Conservation (phyloP, 495 filamentous ascomycete genomes). For the Trichoderma virens region DNA sequence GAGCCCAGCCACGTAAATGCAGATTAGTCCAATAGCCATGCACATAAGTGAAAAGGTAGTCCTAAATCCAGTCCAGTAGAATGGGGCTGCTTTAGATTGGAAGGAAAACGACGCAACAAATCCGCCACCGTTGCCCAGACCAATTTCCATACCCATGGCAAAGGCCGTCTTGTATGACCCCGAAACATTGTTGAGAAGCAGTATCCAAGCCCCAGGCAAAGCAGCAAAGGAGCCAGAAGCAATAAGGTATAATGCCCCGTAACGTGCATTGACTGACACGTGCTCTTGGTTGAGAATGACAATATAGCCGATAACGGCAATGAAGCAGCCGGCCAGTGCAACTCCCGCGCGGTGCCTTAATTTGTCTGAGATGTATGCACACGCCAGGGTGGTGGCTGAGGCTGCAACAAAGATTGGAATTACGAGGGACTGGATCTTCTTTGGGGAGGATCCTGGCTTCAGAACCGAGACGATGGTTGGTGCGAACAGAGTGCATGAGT, state of each 20-base stretch:
- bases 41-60: background rate
- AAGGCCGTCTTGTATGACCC: conserved; percentile 13
- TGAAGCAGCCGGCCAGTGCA: conserved; percentile 23
- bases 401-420: conserved; percentile 31
- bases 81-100: background rate
- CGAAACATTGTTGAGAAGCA: conserved; percentile 15
- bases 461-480: conserved; percentile 18
- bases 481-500: conserved; percentile 18
- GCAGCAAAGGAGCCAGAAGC: conserved; percentile 12
- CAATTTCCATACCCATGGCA: conserved; percentile 15
- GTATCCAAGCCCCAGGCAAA: conserved; percentile 16
- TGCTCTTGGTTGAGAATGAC: conserved; percentile 24
- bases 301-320: conserved; percentile 25
- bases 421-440: conserved; percentile 22
- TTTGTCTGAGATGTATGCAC: conserved; percentile 23
- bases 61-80: background rate
- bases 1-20: background rate
- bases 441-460: conserved; percentile 7
- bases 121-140: conserved; percentile 17
- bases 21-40: background rate
- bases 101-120: conserved; percentile 8
- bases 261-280: conserved; percentile 15
- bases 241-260: conserved; percentile 16
- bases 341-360: conserved; percentile 28
- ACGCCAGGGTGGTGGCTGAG: conserved; percentile 10